These are phyloP conservation scores for Lactifluus volemus DNA, from an alignment of 768 basidiomycete genomes.

Conservation along the genomic window DNA sequence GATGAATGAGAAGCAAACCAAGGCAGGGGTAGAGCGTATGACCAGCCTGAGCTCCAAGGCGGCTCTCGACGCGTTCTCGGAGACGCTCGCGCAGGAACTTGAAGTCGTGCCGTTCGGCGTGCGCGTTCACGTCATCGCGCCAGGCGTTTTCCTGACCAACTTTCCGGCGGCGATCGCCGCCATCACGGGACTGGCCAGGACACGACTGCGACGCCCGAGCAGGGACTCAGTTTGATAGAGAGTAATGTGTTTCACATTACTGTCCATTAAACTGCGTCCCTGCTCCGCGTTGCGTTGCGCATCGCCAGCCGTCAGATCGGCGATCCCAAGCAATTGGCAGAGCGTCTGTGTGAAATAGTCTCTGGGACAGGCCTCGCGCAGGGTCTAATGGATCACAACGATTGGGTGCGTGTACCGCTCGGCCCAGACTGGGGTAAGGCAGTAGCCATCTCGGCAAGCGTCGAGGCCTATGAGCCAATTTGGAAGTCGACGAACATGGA, in stretches of 20 bases:
- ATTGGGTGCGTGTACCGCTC: slow-evolving; percentile 18
- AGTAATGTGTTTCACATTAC: too few relatives aligned
- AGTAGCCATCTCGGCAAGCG: slow-evolving; percentile 15
- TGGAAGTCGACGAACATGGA: not conserved
- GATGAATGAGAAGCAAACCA: too few relatives aligned
- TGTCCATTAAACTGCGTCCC: too few relatives aligned
- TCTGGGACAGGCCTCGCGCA: slow-evolving; percentile 18
- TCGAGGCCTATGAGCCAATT: slow-evolving; percentile 21
- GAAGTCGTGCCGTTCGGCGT: slow-evolving; percentile 25
- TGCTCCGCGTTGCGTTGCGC: not conserved
- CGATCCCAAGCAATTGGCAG: slow-evolving; percentile 21
- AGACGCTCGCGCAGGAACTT: not conserved
- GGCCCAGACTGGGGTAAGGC: slow-evolving; percentile 23
- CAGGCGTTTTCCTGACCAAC: slow-evolving; percentile 26
- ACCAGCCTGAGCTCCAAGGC: not conserved
- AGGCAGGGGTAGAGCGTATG: too few relatives aligned
- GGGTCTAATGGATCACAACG: slow-evolving; percentile 17
- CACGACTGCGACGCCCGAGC: slow-evolving; percentile 12
- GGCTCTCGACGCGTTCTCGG: not conserved
- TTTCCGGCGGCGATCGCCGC: slow-evolving; percentile 4
- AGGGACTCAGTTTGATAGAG: slow-evolving; percentile 17
- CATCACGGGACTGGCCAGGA: not conserved
- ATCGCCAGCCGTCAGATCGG: slow-evolving; percentile 20
- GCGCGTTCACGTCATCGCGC: slow-evolving; percentile 22
- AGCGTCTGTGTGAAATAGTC: slow-evolving; percentile 23